Evolutionary conservation across 441 rosid species (phyloP), one percentile per base, ranked within the genome.

Genomic region (Geranium incanum): DNA sequence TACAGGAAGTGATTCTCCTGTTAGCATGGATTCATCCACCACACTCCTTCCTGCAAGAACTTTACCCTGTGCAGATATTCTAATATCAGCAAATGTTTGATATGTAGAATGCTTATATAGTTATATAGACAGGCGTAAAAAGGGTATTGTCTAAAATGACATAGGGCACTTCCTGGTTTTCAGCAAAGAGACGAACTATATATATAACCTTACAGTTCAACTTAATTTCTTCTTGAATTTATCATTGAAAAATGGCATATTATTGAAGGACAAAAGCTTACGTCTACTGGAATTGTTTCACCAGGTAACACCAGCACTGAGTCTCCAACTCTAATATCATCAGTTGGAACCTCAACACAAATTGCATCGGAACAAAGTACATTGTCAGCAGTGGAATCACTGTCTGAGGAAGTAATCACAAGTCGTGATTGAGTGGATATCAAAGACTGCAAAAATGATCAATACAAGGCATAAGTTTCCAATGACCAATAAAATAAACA

Each of bases 11-110:
- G 97, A 92, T 86, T 92, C 99, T 69, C 97, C 97, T 0, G 99
- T 92, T 70, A 94, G 89, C 97, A 94, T 94, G 84, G 97, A 92
- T 82, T 94, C 99, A 76, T 94, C 97, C 55, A 90, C 97, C 72
- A 90, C 91, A 77, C 99, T 92, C 88, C 91, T 88, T 83, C 99
- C 99, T 0, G 94, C 92, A 77, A 88, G 75, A 75, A 94, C 90
- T 80, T 74, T 85, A 68, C 99, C 99, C 99, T 94, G 81, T 62
- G 70, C 73, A 66, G 23, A 63, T 57, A 74, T 12, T 19, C 37
- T 63, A 67, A 70, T 45, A 66, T 78, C 70, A 86, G 78, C 72
- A 41, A 5, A 69, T 12, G 13, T 39, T 69, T 15, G 43, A 70
- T 62, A 65, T 19, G 66, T 18, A 63, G 39, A 52, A 18, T 23